These are phyloP conservation scores for Colletotrichum lentis DNA, from an alignment of 2,329 filamentous ascomycete species.

Conservation along the genomic window DNA sequence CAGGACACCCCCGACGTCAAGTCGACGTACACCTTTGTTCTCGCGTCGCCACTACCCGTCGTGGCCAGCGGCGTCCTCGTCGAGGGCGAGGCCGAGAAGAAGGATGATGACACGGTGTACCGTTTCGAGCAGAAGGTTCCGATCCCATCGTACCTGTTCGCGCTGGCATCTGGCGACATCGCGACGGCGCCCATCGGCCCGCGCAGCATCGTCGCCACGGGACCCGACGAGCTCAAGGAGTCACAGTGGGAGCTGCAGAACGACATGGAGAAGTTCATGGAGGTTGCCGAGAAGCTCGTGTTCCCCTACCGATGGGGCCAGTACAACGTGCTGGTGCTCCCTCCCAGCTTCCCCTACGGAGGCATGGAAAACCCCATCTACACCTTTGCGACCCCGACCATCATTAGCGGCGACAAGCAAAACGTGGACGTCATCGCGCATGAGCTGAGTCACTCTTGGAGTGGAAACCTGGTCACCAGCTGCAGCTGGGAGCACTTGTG, in stretches of 20 bases:
- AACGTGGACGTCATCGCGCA: constrained; percentile 98
- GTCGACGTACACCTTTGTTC: constrained; percentile 89
- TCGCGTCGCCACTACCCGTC: constrained; percentile 87
- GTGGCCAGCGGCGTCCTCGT: constrained; percentile 82
- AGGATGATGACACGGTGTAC: constrained; percentile 72
- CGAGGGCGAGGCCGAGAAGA: constrained; percentile 56
- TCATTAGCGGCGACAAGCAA: constrained; percentile 88
- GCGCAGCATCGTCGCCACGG: constrained; percentile 83
- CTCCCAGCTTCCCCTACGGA: constrained; percentile 89
- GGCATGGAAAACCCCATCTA: constrained; percentile 94
- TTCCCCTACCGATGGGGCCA: constrained; percentile 94
- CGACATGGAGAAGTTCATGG: constrained; percentile 91
- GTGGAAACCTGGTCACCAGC: constrained; percentile 83
- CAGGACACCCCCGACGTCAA: constrained; percentile 98
- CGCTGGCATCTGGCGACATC: constrained; percentile 87
- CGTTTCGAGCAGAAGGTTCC: constrained; percentile 89
- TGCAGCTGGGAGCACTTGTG: constrained; percentile 84
- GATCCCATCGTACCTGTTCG: constrained; percentile 94
- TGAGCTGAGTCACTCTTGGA: constrained; percentile 81
- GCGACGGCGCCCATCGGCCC: constrained; percentile 86
- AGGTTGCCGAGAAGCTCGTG: constrained; percentile 80
- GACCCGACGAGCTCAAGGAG: constrained; percentile 82
- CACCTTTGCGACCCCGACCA: constrained; percentile 93
- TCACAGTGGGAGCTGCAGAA: constrained; percentile 92
- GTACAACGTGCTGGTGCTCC: constrained; percentile 92